A percentile compares a stretch with the other conserved stretches of the same genome.
Evolutionary conservation across 1,284 basidiomycete genomes (phyloP).

Genomic region (Moesziomyces parantarcticus): DNA sequence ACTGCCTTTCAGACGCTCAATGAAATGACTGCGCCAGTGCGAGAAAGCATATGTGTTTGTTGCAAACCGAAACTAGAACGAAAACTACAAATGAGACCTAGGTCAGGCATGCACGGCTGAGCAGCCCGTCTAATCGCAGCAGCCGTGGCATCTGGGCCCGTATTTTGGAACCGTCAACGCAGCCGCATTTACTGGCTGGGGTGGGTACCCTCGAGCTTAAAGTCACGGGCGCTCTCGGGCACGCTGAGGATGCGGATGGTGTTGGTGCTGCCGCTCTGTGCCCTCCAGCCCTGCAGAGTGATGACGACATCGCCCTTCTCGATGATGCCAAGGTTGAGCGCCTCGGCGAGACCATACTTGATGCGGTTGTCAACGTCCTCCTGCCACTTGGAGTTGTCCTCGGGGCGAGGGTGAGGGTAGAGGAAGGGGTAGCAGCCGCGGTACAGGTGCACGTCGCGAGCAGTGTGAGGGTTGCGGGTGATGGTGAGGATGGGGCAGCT

Average conservation of each 20-base stretch:
- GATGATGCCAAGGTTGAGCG: constrained; percentile 88
- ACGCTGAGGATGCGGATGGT: constrained; percentile 64
- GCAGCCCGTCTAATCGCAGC: neutral
- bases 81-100: neutral
- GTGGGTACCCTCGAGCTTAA: constrained; percentile 63
- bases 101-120: neutral
- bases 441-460: constrained; percentile 95
- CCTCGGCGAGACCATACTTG: constrained; percentile 84
- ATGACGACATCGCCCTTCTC: constrained; percentile 89
- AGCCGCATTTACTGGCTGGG: neutral
- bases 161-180: neutral
- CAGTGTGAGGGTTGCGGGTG: constrained; percentile 93
- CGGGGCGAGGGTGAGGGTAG: constrained; percentile 91
- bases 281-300: constrained; percentile 98
- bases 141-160: neutral
- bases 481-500: constrained; percentile 88
- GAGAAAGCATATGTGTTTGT: neutral
- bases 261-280: constrained; percentile 87
- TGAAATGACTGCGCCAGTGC: neutral
- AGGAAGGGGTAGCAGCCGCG: constrained; percentile 97
- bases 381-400: constrained; percentile 90
- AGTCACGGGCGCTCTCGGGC: constrained; percentile 60
- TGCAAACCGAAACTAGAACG: neutral
- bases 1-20: neutral
- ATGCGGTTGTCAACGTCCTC: constrained; percentile 79